These are phyloP conservation scores for Pterocarpus santalinus DNA, from an alignment of 306 rosid species.

Conservation along the genomic window DNA sequence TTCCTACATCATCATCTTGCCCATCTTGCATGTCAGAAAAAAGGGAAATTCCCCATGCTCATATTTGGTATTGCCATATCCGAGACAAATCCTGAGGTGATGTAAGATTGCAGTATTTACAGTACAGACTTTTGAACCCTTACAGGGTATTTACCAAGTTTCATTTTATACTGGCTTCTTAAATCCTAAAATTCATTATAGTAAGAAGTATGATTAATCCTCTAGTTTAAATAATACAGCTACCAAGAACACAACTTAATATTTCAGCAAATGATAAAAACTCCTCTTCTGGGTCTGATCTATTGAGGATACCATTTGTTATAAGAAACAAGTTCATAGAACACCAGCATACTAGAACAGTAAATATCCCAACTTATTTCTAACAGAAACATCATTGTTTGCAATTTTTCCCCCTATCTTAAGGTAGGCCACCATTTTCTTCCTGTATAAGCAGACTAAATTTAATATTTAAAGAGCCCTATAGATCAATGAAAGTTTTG, in stretches of 20 bases:
- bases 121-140: neutral
- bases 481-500: neutral
- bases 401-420: neutral
- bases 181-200: neutral
- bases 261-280: constrained; percentile 10
- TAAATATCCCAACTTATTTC: neutral
- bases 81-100: neutral
- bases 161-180: neutral
- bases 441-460: neutral
- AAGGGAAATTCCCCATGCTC: neutral
- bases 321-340: constrained; percentile 5
- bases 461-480: neutral
- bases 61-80: neutral
- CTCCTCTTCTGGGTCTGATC: neutral
- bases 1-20: constrained; percentile 1
- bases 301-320: neutral
- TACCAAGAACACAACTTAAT: neutral
- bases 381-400: neutral
- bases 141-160: neutral
- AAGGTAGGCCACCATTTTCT: neutral
- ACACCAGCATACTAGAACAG: neutral
- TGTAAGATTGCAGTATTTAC: neutral
- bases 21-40: neutral
- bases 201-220: neutral
- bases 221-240: constrained; percentile 10